phyloP scores from a whole-genome alignment of 148 eudicot genomes.

The Gaultheria prostrata region DNA sequence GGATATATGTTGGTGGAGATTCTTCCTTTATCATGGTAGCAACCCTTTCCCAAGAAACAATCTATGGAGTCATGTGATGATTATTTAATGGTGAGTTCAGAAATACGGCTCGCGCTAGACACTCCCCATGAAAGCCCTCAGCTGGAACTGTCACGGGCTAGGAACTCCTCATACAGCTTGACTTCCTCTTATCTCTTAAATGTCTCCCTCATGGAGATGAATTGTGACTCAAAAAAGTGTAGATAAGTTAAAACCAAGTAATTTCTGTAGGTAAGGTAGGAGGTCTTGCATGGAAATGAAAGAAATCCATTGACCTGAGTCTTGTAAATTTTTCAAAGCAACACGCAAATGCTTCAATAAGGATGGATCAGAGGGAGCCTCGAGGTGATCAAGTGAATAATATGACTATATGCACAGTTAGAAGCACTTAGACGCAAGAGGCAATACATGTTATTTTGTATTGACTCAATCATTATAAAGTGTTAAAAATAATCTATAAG shows the following conservation, averaged over 20 bases:
- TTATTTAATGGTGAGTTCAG: not conserved
- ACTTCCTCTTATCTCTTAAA: not conserved
- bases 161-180: not conserved
- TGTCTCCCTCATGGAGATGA: not conserved
- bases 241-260: not conserved
- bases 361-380: no score
- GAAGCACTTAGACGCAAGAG: no score
- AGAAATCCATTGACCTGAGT: not conserved
- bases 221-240: not conserved
- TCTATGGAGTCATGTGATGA: not conserved
- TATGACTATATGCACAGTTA: no score
- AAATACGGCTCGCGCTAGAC: not conserved
- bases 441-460: no score
- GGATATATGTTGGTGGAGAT: not conserved
- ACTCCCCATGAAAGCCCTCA: not conserved
- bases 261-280: not conserved
- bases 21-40: not conserved
- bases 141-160: not conserved
- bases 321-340: not conserved
- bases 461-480: no score
- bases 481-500: no score
- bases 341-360: no score
- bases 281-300: not conserved
- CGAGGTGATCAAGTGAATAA: no score
- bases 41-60: not conserved